Evolutionary conservation across 345 rosid genomes (phyloP).

Genomic region (Eucalyptus urophylla): DNA sequence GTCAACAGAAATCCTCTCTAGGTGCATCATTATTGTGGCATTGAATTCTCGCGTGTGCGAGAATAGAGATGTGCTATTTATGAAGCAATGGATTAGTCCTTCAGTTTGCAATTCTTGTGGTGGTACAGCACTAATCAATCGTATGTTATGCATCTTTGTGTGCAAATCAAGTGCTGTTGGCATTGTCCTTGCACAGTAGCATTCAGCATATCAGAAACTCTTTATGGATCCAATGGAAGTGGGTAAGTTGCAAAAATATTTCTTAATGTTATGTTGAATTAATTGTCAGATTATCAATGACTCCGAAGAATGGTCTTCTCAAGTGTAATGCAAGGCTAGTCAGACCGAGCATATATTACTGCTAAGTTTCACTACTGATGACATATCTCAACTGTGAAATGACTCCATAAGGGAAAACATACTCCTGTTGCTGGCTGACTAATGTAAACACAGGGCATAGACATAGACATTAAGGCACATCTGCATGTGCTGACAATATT

Average conservation of each 20-base stretch:
- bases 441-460: neutral
- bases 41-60: neutral
- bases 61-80: neutral
- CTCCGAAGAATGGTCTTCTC: neutral
- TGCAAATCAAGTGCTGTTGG: neutral
- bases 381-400: neutral
- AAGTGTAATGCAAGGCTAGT: neutral
- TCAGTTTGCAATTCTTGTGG: neutral
- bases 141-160: neutral
- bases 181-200: neutral
- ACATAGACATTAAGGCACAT: neutral
- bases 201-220: neutral
- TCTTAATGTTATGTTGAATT: neutral
- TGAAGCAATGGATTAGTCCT: neutral
- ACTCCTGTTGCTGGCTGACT: neutral
- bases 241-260: neutral
- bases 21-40: neutral
- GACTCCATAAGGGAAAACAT: neutral
- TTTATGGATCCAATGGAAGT: neutral
- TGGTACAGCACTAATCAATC: neutral
- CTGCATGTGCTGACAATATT: neutral
- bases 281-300: neutral
- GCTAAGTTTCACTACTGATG: neutral
- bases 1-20: conserved; percentile 59
- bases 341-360: neutral